Conservation (phyloP, 176 grass and related monocot genomes). For the Eleusine indica region DNA sequence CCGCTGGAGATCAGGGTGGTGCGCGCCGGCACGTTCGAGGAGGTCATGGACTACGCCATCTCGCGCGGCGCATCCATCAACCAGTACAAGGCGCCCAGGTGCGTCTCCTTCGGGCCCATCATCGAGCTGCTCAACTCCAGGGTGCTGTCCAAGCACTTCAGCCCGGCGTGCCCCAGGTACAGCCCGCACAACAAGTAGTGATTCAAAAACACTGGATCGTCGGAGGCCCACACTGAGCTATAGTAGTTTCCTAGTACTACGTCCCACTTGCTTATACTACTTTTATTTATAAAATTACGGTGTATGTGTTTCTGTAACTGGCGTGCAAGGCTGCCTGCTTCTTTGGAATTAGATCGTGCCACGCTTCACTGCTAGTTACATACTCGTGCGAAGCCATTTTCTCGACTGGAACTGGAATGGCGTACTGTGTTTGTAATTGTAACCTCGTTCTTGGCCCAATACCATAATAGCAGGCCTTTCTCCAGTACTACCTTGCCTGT, state of each 20-base stretch:
- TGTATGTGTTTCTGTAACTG: neutral
- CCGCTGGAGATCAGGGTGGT: constrained; percentile 88
- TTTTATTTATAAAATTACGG: neutral
- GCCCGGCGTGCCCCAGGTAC: constrained; percentile 72
- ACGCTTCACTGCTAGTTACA: constrained; percentile 10
- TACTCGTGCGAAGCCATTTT: constrained; percentile 31
- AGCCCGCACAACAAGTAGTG: constrained; percentile 66
- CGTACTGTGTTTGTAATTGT: constrained; percentile 24
- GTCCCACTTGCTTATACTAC: neutral
- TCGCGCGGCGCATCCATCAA: constrained; percentile 92
- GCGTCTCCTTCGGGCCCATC: constrained; percentile 84
- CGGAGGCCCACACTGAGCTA: constrained; percentile 8
- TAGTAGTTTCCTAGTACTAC: neutral
- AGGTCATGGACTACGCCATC: constrained; percentile 99
- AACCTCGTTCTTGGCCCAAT: constrained; percentile 41
- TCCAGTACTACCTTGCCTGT: too few species aligned
- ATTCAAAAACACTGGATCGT: neutral
- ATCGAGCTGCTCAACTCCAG: constrained; percentile 89
- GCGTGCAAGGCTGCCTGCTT: constrained; percentile 21
- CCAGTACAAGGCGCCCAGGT: constrained; percentile 95
- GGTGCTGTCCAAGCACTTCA: constrained; percentile 77
- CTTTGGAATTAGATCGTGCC: neutral
- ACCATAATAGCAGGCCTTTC: neutral
- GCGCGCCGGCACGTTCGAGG: constrained; percentile 79
- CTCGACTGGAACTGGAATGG: neutral